phyloP scores from a whole-genome alignment of 2,329 filamentous ascomycete genomes.

The Alternaria sp. region DNA sequence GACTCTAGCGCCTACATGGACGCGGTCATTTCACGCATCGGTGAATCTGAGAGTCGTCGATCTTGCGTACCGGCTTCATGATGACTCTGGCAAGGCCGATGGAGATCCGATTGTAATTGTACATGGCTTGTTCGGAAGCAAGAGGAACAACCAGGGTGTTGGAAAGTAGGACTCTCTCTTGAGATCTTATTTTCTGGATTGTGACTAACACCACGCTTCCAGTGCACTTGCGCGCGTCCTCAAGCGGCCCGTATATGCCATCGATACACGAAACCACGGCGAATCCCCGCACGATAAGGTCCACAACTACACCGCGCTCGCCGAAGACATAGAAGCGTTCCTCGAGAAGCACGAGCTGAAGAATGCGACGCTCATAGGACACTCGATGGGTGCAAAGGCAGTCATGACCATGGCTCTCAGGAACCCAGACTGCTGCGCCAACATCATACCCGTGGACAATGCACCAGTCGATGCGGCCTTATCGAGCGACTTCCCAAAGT shows the following conservation, averaged over 20 bases:
- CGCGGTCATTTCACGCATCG: conserved; percentile 41
- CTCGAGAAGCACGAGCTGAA: conserved; percentile 74
- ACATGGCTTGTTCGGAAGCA: conserved; percentile 93
- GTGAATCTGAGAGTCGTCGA: conserved; percentile 34
- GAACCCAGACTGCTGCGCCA: conserved; percentile 70
- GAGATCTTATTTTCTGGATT: not conserved
- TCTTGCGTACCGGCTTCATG: conserved; percentile 47
- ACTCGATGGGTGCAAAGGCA: conserved; percentile 96
- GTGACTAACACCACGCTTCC: not conserved
- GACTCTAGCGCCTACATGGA: conserved; percentile 24
- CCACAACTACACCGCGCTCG: conserved; percentile 85
- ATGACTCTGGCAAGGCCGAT: conserved; percentile 45
- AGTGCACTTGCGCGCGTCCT: conserved; percentile 84
- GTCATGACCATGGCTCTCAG: conserved; percentile 86
- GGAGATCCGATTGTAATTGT: conserved; percentile 81
- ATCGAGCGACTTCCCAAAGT: conserved; percentile 76
- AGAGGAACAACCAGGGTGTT: conserved; percentile 92
- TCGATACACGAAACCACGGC: conserved; percentile 93
- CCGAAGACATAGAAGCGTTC: conserved; percentile 82
- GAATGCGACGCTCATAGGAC: conserved; percentile 81
- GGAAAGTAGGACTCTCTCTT: conserved; percentile 72
- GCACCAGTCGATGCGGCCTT: conserved; percentile 84
- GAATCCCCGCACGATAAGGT: conserved; percentile 78
- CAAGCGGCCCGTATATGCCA: conserved; percentile 78
- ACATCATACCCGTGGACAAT: conserved; percentile 88